Conservation (phyloP, 225 moss, liverwort and hornwort species). For the Thuidium tamariscinum region DNA sequence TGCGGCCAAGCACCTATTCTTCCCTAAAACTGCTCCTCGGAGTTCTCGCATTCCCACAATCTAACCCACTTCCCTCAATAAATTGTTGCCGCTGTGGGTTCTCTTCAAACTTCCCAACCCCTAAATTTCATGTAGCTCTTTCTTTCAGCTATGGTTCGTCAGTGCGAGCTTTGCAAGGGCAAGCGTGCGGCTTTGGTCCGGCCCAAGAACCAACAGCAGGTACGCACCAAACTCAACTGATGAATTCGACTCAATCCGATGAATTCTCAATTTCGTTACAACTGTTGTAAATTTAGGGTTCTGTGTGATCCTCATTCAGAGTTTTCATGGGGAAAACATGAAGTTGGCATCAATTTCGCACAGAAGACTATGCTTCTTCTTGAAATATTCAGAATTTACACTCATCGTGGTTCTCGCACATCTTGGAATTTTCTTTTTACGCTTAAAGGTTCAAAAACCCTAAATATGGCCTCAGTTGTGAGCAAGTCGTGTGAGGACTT, state of each 20-base stretch:
- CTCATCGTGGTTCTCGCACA: too few species aligned
- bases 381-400: not conserved
- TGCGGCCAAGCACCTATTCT: too few species aligned
- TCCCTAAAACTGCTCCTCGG: not conserved
- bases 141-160: conserved; percentile 39
- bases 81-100: not conserved
- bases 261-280: not conserved
- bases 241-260: too few species aligned
- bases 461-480: not conserved
- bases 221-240: not conserved
- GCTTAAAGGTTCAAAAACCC: not conserved
- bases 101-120: too few species aligned
- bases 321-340: not conserved
- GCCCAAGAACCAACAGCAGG: conserved; percentile 80
- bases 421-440: not conserved
- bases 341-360: not conserved
- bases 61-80: not conserved
- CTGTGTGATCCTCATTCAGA: not conserved
- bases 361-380: not conserved
- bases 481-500: not conserved
- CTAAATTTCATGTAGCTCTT: not conserved
- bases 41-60: not conserved
- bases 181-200: conserved; percentile 74
- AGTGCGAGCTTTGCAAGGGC: conserved; percentile 60
- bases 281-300: not conserved